Percentiles rank a stretch among this genome's conserved stretches.
Evolutionary conservation across 2,329 filamentous ascomycete genomes (phyloP).

Genomic region (Nannizziopsis arthrosporioides): DNA sequence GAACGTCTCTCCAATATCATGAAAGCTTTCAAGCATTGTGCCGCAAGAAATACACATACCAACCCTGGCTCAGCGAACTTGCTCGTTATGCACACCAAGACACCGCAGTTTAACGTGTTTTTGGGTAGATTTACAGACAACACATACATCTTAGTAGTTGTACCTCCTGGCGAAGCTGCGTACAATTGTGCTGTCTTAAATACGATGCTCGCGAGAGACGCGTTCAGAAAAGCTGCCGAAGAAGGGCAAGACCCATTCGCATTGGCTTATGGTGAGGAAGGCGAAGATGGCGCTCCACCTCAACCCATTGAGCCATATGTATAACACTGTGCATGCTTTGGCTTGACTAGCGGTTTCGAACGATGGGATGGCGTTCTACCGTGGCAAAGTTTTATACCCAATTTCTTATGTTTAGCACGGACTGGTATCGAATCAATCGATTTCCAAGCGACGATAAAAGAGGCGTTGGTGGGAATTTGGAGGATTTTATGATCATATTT

Average conservation of each 20-base stretch:
- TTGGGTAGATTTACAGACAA: constrained; percentile 94
- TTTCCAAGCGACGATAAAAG: no score
- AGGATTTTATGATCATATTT: no score
- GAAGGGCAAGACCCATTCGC: constrained; percentile 33
- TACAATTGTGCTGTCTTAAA: constrained; percentile 89
- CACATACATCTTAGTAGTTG: constrained; percentile 85
- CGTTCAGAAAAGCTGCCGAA: constrained; percentile 57
- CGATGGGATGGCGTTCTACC: neutral
- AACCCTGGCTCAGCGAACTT: constrained; percentile 35
- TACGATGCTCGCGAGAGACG: constrained; percentile 71
- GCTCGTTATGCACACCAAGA: constrained; percentile 39
- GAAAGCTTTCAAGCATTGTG: constrained; percentile 89
- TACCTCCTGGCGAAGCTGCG: constrained; percentile 79
- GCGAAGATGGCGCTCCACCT: constrained; percentile 1
- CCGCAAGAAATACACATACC: constrained; percentile 36
- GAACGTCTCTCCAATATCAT: constrained; percentile 95
- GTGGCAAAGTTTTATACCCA: neutral
- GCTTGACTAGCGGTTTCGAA: neutral
- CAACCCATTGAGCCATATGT: no score
- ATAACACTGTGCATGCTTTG: no score
- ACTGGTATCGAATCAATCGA: no score
- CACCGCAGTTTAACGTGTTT: constrained; percentile 73
- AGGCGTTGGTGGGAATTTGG: no score
- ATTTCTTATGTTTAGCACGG: no score
- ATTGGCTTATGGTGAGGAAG: constrained; percentile 21